Evolutionary conservation across 75 land plant species (phyloP).

Genomic region (Gnetum montanum): DNA sequence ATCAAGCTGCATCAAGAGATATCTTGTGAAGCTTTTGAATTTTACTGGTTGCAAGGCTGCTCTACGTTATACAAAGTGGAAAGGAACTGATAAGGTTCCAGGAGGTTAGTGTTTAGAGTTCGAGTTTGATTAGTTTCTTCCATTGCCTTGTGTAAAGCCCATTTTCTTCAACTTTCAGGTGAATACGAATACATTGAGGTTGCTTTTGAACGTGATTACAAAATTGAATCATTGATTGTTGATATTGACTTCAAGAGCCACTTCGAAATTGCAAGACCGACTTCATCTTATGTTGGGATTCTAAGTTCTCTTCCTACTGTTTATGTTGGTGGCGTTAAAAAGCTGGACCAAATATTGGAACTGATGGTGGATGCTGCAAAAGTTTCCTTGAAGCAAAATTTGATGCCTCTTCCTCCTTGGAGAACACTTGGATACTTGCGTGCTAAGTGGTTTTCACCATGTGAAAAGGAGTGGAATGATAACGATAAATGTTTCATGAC

Average conservation of each 20-base stretch:
- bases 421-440: constrained; percentile 72
- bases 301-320: constrained; percentile 59
- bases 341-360: constrained; percentile 50
- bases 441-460: constrained; percentile 73
- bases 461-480: constrained; percentile 26
- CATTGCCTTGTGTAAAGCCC: neutral
- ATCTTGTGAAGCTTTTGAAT: constrained; percentile 46
- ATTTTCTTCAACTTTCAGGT: constrained; percentile 22
- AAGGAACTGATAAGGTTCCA: constrained; percentile 56
- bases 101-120: constrained; percentile 45
- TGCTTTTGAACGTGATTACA: constrained; percentile 15
- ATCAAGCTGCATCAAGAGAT: constrained; percentile 42
- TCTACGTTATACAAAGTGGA: constrained; percentile 65
- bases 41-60: constrained; percentile 71
- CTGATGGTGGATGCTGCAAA: constrained; percentile 81
- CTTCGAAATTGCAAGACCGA: constrained; percentile 67
- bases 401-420: constrained; percentile 93
- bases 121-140: neutral
- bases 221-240: constrained; percentile 56
- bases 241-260: constrained; percentile 82
- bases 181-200: constrained; percentile 90
- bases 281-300: constrained; percentile 40
- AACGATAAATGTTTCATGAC: neutral
- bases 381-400: constrained; percentile 66
- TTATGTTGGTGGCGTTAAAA: constrained; percentile 48